phyloP scores from a whole-genome alignment of 1,284 basidiomycete genomes.

The Puccinia horiana region DNA sequence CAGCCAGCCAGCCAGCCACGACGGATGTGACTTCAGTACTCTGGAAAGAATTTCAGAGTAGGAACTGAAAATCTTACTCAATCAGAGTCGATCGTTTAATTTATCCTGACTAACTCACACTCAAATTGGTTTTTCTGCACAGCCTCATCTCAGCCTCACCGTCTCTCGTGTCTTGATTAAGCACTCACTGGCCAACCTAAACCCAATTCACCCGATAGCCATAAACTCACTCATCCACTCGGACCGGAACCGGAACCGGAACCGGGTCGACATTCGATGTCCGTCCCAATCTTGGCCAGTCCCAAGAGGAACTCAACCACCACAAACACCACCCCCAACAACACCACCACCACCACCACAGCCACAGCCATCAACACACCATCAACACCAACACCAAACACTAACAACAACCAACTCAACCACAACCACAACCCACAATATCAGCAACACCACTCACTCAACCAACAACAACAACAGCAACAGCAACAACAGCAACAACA shows the following conservation, averaged over 20 bases:
- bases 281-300: background rate
- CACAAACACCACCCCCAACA: background rate
- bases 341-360: background rate
- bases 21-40: no score
- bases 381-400: background rate
- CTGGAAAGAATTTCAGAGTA: no score
- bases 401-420: background rate
- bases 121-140: no score
- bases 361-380: background rate
- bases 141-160: no score
- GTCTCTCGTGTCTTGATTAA: no score
- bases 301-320: conserved; percentile 2
- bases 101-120: no score
- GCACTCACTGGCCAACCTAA: no score
- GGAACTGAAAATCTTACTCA: no score
- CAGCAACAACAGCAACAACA: background rate
- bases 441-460: background rate
- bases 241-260: background rate
- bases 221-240: background rate
- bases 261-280: background rate
- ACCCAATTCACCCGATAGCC: no score
- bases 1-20: no score
- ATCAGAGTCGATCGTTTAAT: no score
- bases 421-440: background rate
- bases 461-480: background rate